Conservation (phyloP, 495 filamentous ascomycete genomes). For the Tuber magnatum region DNA sequence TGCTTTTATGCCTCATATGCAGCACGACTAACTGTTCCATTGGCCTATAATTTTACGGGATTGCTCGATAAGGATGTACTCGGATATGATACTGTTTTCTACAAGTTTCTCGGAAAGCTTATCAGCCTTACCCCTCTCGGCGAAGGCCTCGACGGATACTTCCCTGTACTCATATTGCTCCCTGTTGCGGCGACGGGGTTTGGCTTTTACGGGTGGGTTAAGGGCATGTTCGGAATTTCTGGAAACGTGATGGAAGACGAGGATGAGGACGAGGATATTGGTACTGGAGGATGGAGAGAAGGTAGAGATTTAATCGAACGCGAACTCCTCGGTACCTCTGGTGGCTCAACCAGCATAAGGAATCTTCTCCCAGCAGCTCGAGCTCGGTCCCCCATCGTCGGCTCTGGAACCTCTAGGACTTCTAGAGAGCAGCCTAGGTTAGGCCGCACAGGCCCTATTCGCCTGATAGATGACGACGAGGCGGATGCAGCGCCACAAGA, state of each 20-base stretch:
- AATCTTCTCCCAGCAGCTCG: slow-evolving; percentile 27
- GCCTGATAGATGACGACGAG: slow-evolving; percentile 37
- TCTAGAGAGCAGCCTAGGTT: slow-evolving; percentile 34
- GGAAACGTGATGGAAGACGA: slow-evolving; percentile 68
- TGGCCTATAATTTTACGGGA: slow-evolving; percentile 92
- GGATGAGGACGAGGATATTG: slow-evolving; percentile 55
- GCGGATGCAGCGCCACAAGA: slow-evolving; percentile 62
- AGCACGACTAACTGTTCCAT: slow-evolving; percentile 79
- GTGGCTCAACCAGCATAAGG: slow-evolving; percentile 11
- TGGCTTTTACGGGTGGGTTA: slow-evolving; percentile 76
- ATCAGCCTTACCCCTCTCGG: slow-evolving; percentile 82
- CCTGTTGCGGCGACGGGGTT: slow-evolving; percentile 78
- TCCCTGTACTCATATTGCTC: slow-evolving; percentile 76
- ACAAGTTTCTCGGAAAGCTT: slow-evolving; percentile 71
- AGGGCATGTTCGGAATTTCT: slow-evolving; percentile 68
- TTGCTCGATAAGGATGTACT: slow-evolving; percentile 66
- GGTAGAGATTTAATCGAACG: slow-evolving; percentile 88
- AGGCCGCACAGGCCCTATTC: slow-evolving; percentile 41
- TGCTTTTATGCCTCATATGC: slow-evolving; percentile 92
- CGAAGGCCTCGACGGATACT: slow-evolving; percentile 75
- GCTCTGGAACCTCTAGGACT: slow-evolving; percentile 35
- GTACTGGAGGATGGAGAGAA: slow-evolving; percentile 81
- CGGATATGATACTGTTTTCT: slow-evolving; percentile 63
- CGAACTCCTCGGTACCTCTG: slow-evolving; percentile 58
- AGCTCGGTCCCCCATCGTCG: slow-evolving; percentile 46